Evolutionary conservation across 176 grass and related monocot species (phyloP).

Genomic region (Triticum dicoccoides): DNA sequence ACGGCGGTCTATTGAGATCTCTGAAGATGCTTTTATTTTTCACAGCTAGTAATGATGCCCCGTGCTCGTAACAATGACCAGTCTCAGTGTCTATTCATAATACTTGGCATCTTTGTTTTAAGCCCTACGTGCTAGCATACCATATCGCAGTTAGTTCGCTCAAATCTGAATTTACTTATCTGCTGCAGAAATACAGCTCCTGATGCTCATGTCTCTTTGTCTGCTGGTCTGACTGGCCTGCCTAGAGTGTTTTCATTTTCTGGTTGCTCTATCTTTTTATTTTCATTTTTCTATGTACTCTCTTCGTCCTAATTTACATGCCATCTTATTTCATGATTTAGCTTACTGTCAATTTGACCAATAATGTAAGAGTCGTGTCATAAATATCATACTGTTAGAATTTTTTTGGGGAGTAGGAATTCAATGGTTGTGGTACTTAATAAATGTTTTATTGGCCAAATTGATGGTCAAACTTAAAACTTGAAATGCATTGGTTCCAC

Average conservation of each 20-base stretch:
- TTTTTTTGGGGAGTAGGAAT: too few relatives aligned
- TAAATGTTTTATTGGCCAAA: too few relatives aligned
- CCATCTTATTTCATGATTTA: not conserved
- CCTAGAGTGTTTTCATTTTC: too few relatives aligned
- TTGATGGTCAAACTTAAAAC: not conserved
- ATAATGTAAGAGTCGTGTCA: too few relatives aligned
- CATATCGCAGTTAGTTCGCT: not conserved
- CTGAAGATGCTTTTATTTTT: not conserved
- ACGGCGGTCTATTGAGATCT: not conserved
- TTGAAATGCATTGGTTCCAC: not conserved
- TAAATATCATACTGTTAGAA: too few relatives aligned
- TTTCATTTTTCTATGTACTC: too few relatives aligned
- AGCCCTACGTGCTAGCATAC: not conserved
- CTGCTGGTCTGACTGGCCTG: too few relatives aligned
- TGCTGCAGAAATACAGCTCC: not conserved
- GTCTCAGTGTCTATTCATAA: not conserved
- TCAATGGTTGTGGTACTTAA: too few relatives aligned
- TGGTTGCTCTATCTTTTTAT: too few relatives aligned
- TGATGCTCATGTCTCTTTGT: not conserved
- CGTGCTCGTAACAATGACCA: not conserved
- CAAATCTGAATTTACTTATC: not conserved
- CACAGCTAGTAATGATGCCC: not conserved
- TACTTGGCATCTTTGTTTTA: not conserved
- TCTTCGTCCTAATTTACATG: too few relatives aligned
- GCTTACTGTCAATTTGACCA: too few relatives aligned